Evolutionary conservation across 129 eudicot species (phyloP).

Genomic region (Ambrosia trifida): DNA sequence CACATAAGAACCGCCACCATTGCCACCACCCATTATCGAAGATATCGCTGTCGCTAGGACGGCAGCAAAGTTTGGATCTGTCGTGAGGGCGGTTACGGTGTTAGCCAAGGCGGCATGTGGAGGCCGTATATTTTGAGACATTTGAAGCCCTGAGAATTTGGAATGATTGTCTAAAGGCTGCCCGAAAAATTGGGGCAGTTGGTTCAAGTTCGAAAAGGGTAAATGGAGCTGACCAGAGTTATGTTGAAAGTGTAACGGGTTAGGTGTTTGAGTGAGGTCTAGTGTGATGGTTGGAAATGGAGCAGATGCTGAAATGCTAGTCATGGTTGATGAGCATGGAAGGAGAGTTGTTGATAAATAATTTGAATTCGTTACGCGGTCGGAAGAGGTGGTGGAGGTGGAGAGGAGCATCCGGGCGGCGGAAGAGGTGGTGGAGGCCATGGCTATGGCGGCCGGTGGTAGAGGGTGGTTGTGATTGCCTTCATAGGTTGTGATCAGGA

Average conservation of each 20-base stretch:
- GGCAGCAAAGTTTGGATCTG: constrained; percentile 65
- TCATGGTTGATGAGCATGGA: constrained; percentile 53
- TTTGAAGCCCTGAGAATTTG: constrained; percentile 62
- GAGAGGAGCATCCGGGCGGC: constrained; percentile 71
- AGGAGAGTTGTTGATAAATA: constrained; percentile 39
- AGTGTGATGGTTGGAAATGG: constrained; percentile 66
- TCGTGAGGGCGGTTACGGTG: constrained; percentile 50
- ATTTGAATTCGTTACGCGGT: constrained; percentile 47
- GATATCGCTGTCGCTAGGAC: constrained; percentile 69
- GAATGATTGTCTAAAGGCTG: constrained; percentile 58
- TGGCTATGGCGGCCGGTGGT: constrained; percentile 69
- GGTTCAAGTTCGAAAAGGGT: constrained; percentile 31
- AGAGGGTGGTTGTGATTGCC: constrained; percentile 80
- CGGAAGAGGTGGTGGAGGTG: constrained; percentile 60
- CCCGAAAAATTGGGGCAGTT: constrained; percentile 49
- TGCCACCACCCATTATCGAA: constrained; percentile 43
- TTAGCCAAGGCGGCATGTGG: constrained; percentile 40
- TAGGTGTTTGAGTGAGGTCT: constrained; percentile 61
- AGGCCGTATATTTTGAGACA: constrained; percentile 32
- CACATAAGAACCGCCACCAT: constrained; percentile 22
- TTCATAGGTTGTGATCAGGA: constrained; percentile 66
- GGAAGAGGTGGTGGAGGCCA: constrained; percentile 67
- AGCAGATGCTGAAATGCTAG: constrained; percentile 64
- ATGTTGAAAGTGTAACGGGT: constrained; percentile 44
- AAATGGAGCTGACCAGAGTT: constrained; percentile 30